Conservation (phyloP, 75 land plant genomes). For the Azolla pinnata region DNA sequence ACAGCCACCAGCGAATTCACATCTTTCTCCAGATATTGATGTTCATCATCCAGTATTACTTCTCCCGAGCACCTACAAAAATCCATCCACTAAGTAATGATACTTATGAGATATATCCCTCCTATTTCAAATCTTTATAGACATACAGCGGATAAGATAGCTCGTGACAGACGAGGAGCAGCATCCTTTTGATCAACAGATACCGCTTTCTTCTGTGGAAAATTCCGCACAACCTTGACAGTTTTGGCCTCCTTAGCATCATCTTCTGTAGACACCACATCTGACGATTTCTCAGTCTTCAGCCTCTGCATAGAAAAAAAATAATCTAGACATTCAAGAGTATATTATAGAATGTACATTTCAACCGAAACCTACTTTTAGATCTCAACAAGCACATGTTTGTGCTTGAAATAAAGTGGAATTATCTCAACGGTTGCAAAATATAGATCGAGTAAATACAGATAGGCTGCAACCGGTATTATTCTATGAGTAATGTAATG, state of each 20-base stretch:
- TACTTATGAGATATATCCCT: background rate
- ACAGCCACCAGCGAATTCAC: too few relatives aligned
- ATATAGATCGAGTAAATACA: too few relatives aligned
- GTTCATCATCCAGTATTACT: too few relatives aligned
- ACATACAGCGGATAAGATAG: slow-evolving; percentile 41
- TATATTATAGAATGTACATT: background rate
- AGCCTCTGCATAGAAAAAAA: slow-evolving; percentile 26
- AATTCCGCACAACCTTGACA: slow-evolving; percentile 28
- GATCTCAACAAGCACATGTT: too few relatives aligned
- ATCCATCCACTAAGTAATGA: too few relatives aligned
- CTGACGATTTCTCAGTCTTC: slow-evolving; percentile 23
- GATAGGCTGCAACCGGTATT: too few relatives aligned
- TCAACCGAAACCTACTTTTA: background rate
- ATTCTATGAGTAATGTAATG: too few relatives aligned
- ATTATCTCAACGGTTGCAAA: too few relatives aligned
- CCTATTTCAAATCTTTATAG: background rate
- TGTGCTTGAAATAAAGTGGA: too few relatives aligned
- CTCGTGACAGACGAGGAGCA: slow-evolving; percentile 37
- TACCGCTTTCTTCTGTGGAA: slow-evolving; percentile 46
- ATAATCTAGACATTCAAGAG: background rate
- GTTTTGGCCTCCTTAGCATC: slow-evolving; percentile 7
- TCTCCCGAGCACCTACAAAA: background rate
- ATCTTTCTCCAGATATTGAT: too few relatives aligned
- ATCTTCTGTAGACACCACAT: slow-evolving; percentile 3
- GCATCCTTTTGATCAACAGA: slow-evolving; percentile 6